These are phyloP conservation scores for Viola pubescens DNA, from an alignment of 441 rosid species.

Conservation along the genomic window DNA sequence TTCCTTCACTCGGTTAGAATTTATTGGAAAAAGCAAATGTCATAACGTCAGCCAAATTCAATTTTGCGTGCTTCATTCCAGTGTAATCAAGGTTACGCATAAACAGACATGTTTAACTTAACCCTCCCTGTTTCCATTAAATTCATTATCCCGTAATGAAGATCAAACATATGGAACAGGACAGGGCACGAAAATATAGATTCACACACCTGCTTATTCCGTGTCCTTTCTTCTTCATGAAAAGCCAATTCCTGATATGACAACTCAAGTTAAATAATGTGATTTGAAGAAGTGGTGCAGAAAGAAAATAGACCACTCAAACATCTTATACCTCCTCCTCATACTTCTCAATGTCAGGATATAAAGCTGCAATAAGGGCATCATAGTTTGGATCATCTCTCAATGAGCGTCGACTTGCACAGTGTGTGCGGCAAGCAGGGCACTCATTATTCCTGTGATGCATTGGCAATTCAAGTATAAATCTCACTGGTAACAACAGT, in stretches of 20 bases:
- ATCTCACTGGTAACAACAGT: background rate
- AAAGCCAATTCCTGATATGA: conserved; percentile 57
- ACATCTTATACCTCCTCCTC: conserved; percentile 64
- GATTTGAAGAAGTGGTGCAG: background rate
- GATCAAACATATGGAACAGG: conserved; percentile 10
- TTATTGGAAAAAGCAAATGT: no score
- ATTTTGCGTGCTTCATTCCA: background rate
- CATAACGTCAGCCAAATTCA: background rate
- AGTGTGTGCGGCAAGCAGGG: conserved; percentile 98
- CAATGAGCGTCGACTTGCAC: conserved; percentile 94
- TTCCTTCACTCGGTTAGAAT: no score
- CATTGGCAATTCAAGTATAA: conserved; percentile 16
- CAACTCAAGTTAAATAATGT: background rate
- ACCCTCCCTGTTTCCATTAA: background rate
- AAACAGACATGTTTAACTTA: no score
- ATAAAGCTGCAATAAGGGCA: conserved; percentile 72
- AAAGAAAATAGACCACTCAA: conserved; percentile 11
- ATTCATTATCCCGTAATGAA: background rate
- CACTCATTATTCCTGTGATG: conserved; percentile 90
- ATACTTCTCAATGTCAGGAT: conserved; percentile 72
- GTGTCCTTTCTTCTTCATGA: conserved; percentile 60
- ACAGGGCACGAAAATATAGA: conserved; percentile 13
- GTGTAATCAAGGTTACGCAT: background rate
- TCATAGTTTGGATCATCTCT: conserved; percentile 94
- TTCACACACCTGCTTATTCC: conserved; percentile 51